phyloP scores from a whole-genome alignment of 177 flowering plant genomes.

The Vitis hybrid region DNA sequence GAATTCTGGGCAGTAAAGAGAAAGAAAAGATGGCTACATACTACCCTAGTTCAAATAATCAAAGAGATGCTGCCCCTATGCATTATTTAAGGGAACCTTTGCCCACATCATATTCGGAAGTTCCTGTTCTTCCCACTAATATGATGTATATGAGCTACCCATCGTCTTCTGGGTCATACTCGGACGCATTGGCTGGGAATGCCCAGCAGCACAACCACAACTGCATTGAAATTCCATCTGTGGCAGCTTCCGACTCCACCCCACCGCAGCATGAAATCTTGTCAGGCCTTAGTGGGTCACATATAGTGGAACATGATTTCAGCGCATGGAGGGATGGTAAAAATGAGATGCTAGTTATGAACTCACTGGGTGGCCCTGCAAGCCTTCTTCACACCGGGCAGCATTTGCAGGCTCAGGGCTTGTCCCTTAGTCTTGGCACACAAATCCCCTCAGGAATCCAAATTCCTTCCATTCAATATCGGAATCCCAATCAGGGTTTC shows the following conservation, averaged over 20 bases:
- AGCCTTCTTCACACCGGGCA: slow-evolving; percentile 47
- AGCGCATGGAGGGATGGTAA: slow-evolving; percentile 63
- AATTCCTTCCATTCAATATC: slow-evolving; percentile 45
- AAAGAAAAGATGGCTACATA: slow-evolving; percentile 65
- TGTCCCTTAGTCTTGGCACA: slow-evolving; percentile 83
- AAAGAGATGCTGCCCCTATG: slow-evolving; percentile 53
- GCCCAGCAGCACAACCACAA: slow-evolving; percentile 47
- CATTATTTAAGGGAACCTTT: slow-evolving; percentile 51
- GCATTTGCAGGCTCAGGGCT: slow-evolving; percentile 65
- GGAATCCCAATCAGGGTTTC: slow-evolving; percentile 41
- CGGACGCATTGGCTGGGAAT: slow-evolving; percentile 49
- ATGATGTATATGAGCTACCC: slow-evolving; percentile 61
- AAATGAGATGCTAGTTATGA: slow-evolving; percentile 59
- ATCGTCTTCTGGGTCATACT: slow-evolving; percentile 44
- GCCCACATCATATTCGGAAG: slow-evolving; percentile 48
- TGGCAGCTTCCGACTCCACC: slow-evolving; percentile 39
- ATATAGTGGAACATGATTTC: slow-evolving; percentile 41
- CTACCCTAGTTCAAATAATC: slow-evolving; percentile 55
- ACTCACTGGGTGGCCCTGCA: slow-evolving; percentile 30
- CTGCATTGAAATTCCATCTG: slow-evolving; percentile 45
- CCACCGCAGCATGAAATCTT: slow-evolving; percentile 54
- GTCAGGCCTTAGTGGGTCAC: slow-evolving; percentile 42
- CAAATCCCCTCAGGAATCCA: slow-evolving; percentile 66
- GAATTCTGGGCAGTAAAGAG: slow-evolving; percentile 17
- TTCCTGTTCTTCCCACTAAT: slow-evolving; percentile 44